Evolutionary conservation across 148 eudicot species (phyloP).

Genomic region (Euryodendron excelsum): DNA sequence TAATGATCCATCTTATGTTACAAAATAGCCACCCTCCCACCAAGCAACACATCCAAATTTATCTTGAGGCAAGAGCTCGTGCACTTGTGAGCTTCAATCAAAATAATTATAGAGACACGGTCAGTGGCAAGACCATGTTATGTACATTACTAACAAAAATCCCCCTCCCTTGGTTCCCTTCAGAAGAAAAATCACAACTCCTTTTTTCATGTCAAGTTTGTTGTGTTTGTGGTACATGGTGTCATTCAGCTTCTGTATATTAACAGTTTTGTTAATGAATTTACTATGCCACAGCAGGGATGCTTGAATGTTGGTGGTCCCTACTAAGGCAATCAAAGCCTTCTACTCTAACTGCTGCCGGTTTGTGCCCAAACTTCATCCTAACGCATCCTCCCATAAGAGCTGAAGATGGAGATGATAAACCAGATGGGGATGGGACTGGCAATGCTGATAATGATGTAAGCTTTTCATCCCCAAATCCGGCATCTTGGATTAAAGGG

Average conservation of each 20-base stretch:
- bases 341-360: constrained; percentile 61
- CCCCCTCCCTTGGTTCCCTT: neutral
- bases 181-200: neutral
- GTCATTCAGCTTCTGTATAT: constrained; percentile 22
- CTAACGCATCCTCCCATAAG: constrained; percentile 43
- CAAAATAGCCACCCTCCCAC: neutral
- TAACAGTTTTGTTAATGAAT: constrained; percentile 40
- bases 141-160: neutral
- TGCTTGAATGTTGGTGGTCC: constrained; percentile 51
- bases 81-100: neutral
- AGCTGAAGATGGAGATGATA: constrained; percentile 36
- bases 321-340: constrained; percentile 62
- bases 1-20: neutral
- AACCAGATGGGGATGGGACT: constrained; percentile 31
- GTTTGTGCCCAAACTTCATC: constrained; percentile 52
- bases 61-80: neutral
- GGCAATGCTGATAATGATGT: constrained; percentile 39
- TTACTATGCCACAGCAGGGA: constrained; percentile 47
- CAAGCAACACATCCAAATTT: neutral
- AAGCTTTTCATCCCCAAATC: constrained; percentile 37
- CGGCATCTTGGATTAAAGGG: constrained; percentile 50
- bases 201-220: neutral
- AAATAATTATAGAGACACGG: neutral
- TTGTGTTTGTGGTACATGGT: neutral
- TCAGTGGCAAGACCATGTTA: neutral